phyloP scores from a whole-genome alignment of 2,329 filamentous ascomycete genomes.

The Colletotrichum tamarilloi region DNA sequence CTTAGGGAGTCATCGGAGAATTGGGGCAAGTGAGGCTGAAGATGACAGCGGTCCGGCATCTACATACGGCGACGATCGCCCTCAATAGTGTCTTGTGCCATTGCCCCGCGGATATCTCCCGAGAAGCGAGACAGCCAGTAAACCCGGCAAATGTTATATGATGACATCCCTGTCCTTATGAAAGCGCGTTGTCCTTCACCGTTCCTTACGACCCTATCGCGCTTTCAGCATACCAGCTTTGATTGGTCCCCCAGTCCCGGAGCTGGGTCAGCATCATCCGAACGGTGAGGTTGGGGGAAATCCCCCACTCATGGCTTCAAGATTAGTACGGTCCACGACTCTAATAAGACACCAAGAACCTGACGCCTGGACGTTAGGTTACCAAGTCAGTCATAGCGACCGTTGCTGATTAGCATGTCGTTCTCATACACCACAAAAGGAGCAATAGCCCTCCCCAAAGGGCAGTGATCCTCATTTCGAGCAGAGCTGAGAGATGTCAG shows the following conservation, averaged over 20 bases:
- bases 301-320: neutral
- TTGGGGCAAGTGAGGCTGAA: constrained; percentile 21
- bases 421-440: neutral
- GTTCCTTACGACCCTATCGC: neutral
- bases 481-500: constrained; percentile 10
- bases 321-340: neutral
- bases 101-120: neutral
- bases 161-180: neutral
- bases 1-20: constrained; percentile 19
- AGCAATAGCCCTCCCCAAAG: neutral
- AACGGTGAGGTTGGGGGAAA: neutral
- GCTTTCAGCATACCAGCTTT: neutral
- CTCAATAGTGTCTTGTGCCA: constrained; percentile 7
- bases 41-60: constrained; percentile 11
- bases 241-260: neutral
- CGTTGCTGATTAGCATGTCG: constrained; percentile 21
- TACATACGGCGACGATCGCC: constrained; percentile 6
- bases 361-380: neutral
- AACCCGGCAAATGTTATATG: neutral
- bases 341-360: neutral
- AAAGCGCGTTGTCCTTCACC: neutral
- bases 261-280: neutral
- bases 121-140: neutral
- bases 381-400: neutral
- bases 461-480: constrained; percentile 19